Base-by-base conservation (phyloP, 345 rosid species). In the Passiflora organensis region DNA sequence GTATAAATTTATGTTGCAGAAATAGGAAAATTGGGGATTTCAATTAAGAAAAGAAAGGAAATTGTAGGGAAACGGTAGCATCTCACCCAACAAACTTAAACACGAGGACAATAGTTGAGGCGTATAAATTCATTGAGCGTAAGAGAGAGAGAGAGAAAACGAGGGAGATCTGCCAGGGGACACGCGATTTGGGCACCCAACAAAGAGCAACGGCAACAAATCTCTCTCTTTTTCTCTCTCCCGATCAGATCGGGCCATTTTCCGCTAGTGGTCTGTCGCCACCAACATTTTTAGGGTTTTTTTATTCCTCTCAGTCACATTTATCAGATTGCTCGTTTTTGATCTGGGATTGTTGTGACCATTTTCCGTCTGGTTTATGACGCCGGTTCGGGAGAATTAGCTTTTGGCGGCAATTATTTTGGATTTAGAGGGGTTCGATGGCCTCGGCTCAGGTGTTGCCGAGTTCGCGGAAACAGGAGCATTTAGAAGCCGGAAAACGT, bases 361-460 rank as follows among this genome's bases (percentile, higher is more conserved):
- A 25, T 24, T 47, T 50, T 17, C n/a, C n/a, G n/a, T n/a, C n/a
- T n/a, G n/a, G n/a, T n/a, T n/a, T n/a, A n/a, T n/a, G n/a, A n/a
- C n/a, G n/a, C n/a, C n/a, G n/a, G n/a, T n/a, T n/a, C n/a, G 22
- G 53, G 36, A 0, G 43, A 14, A 15, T 34, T 44, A 20, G 53
- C 25, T 47, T 28, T 17, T 18, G 41, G 4, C 23, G 24, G 17
- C 14, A 1, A 14, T 6, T 13, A 8, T 21, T 37, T 42, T 51
- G 48, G 59, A 66, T 60, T 62, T 24, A 34, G 48, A 41, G 13
- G 53, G 59, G 55, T 57, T 39, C 14, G 65, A 93, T 93, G 99
- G 95, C 99, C 43, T 93, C 97, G 55, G 97, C 91, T 72, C 95
- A 81, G 82, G 93, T 82, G 56, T 72, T 84, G 73, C 85, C 87